These are phyloP conservation scores for Phytophthora pinifolia DNA, from an alignment of 352 stramenopile species.

Conservation along the genomic window DNA sequence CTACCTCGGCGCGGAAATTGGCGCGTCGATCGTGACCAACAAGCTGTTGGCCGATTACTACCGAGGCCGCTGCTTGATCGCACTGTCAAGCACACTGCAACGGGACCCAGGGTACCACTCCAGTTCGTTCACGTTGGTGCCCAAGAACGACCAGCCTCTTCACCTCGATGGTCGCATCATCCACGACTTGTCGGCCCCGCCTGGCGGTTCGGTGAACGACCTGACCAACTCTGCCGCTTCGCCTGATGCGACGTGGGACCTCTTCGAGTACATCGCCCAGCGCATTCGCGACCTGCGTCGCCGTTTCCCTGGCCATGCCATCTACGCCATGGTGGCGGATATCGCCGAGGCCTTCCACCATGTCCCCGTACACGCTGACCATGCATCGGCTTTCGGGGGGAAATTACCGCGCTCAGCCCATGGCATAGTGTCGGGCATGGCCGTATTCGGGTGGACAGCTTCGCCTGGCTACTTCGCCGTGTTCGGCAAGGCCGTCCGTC, in stretches of 20 bases:
- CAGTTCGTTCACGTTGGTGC: conserved; percentile 3
- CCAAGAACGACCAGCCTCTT: conserved; percentile 4
- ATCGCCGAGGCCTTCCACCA: conserved; percentile 8
- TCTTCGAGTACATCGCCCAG: background rate
- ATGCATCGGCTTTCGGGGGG: no score
- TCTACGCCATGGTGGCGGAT: conserved; percentile 1
- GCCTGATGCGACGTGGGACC: conserved; percentile 1
- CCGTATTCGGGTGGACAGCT: conserved; percentile 7
- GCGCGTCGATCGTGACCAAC: no score
- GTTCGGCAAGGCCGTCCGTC: background rate
- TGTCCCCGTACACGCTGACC: conserved; percentile 2
- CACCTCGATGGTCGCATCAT: conserved; percentile 1
- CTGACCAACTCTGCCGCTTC: background rate
- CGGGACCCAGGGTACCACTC: conserved; percentile 5
- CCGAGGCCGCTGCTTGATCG: no score
- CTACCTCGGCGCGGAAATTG: background rate
- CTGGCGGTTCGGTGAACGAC: conserved; percentile 1
- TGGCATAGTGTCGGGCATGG: conserved; percentile 2
- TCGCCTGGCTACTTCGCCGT: conserved; percentile 6
- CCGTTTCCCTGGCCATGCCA: background rate
- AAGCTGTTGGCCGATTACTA: no score
- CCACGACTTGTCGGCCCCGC: background rate
- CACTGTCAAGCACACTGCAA: no score
- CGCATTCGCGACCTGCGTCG: background rate
- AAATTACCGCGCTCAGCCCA: background rate